These are phyloP conservation scores for Nakaseomyces delphensis DNA, from an alignment of 1,139 yeast genomes.

Conservation along the genomic window DNA sequence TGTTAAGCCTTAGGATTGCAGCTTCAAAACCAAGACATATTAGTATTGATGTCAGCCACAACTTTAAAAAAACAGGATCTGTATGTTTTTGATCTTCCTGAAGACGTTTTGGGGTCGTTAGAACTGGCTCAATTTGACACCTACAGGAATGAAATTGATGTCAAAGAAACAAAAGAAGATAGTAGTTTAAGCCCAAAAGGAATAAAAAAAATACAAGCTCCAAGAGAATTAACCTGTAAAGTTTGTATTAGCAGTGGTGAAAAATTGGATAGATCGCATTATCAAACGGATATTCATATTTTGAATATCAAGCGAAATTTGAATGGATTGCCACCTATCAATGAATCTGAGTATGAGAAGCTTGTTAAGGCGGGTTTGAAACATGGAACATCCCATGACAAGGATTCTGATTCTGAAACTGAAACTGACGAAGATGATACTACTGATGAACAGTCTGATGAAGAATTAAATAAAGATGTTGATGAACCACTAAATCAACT, in stretches of 20 bases:
- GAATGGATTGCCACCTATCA: conserved; percentile 40
- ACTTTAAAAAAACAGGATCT: conserved; percentile 34
- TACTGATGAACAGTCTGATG: neutral
- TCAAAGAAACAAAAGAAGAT: conserved; percentile 11
- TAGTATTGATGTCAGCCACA: conserved; percentile 8
- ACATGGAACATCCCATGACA: conserved; percentile 37
- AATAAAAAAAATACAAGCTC: conserved; percentile 1
- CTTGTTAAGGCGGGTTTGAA: conserved; percentile 40
- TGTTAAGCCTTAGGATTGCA: too few species aligned
- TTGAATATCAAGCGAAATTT: conserved; percentile 51
- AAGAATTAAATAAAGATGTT: conserved; percentile 6
- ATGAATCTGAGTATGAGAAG: conserved; percentile 52
- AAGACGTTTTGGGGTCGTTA: conserved; percentile 39
- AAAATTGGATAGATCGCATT: conserved; percentile 37
- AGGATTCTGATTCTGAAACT: conserved; percentile 47
- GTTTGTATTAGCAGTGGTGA: neutral
- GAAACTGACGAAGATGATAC: conserved; percentile 6
- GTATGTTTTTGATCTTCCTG: conserved; percentile 47
- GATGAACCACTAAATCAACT: conserved; percentile 8
- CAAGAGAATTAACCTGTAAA: neutral
- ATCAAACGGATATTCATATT: conserved; percentile 53
- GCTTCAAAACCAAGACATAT: neutral
- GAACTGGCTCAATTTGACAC: conserved; percentile 52
- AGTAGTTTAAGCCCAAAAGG: conserved; percentile 7
- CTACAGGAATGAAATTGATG: conserved; percentile 33